Evolutionary conservation across 2,329 filamentous ascomycete genomes (phyloP).

Genomic region (Colletotrichum horii): DNA sequence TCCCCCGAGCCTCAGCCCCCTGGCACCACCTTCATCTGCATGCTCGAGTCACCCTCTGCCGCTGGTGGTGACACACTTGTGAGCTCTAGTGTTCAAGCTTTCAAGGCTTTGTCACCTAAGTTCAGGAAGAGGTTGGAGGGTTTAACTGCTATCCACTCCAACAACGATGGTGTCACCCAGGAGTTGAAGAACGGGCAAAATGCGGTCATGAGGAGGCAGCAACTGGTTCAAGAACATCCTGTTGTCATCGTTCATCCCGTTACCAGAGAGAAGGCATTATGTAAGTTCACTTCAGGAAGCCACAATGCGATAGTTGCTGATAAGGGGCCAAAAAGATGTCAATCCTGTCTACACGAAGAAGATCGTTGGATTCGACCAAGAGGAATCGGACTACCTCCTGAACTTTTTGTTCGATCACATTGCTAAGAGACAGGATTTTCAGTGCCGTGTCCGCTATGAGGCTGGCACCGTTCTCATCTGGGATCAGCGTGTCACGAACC

Average conservation of each 20-base stretch:
- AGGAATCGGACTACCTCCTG: slow-evolving; percentile 69
- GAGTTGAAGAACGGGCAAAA: slow-evolving; percentile 44
- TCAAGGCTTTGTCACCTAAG: slow-evolving; percentile 63
- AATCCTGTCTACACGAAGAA: slow-evolving; percentile 67
- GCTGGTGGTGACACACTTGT: slow-evolving; percentile 27
- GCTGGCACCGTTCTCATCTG: slow-evolving; percentile 67
- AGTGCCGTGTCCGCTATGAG: slow-evolving; percentile 67
- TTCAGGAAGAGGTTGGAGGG: slow-evolving; percentile 71
- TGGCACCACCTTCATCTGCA: slow-evolving; percentile 29
- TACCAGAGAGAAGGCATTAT: neutral
- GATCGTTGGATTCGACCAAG: slow-evolving; percentile 71
- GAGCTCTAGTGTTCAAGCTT: slow-evolving; percentile 25
- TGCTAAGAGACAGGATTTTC: slow-evolving; percentile 67
- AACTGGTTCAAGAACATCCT: neutral
- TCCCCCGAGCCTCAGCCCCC: slow-evolving; percentile 26
- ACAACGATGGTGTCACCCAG: slow-evolving; percentile 51
- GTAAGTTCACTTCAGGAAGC: neutral
- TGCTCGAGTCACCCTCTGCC: slow-evolving; percentile 27
- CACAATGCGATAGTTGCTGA: neutral
- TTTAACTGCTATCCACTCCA: slow-evolving; percentile 69
- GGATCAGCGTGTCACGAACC: slow-evolving; percentile 12
- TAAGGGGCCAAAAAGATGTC: slow-evolving; percentile 59
- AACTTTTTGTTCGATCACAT: slow-evolving; percentile 74
- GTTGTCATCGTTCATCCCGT: neutral
- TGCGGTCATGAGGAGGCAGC: slow-evolving; percentile 33